These are phyloP conservation scores for sunflower (Helianthus annuus) DNA, from an alignment of 129 eudicot species.

Conservation along the genomic window DNA sequence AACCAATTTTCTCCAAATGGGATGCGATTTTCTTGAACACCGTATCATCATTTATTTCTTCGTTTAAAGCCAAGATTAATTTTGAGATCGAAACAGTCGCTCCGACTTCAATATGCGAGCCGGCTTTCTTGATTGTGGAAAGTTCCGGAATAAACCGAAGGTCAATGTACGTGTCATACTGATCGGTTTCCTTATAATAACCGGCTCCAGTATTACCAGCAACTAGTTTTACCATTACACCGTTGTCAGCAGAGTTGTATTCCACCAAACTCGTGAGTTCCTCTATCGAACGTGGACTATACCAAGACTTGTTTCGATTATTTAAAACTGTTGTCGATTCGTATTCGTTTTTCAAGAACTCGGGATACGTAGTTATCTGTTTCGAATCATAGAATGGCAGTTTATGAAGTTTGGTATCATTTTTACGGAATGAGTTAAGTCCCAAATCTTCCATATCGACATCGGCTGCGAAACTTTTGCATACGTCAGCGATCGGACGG, in stretches of 20 bases:
- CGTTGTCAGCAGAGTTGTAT: conserved; percentile 20
- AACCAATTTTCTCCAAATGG: conserved; percentile 76
- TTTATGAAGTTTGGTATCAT: conserved; percentile 50
- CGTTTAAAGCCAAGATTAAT: conserved; percentile 54
- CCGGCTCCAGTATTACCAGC: conserved; percentile 80
- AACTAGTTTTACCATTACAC: conserved; percentile 48
- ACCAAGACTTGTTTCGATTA: conserved; percentile 53
- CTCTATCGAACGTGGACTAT: conserved; percentile 53
- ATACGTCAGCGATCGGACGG: conserved; percentile 90
- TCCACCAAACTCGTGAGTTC: conserved; percentile 58
- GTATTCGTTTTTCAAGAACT: conserved; percentile 48
- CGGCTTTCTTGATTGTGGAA: conserved; percentile 42
- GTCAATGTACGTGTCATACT: conserved; percentile 65
- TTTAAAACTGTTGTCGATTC: conserved; percentile 37
- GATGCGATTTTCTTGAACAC: conserved; percentile 58
- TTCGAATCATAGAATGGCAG: conserved; percentile 62
- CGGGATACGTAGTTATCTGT: conserved; percentile 54
- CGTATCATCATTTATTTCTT: conserved; percentile 22
- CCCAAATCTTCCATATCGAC: conserved; percentile 94
- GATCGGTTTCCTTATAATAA: conserved; percentile 63
- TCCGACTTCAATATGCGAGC: conserved; percentile 60
- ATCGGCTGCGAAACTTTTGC: conserved; percentile 85
- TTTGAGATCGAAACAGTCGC: conserved; percentile 77
- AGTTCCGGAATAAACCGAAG: conserved; percentile 74
- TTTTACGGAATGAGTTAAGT: conserved; percentile 75